A percentile compares a stretch with the other conserved stretches of the same genome.
Conservation (phyloP, 306 rosid genomes). For the Gynostemma pentaphyllum region DNA sequence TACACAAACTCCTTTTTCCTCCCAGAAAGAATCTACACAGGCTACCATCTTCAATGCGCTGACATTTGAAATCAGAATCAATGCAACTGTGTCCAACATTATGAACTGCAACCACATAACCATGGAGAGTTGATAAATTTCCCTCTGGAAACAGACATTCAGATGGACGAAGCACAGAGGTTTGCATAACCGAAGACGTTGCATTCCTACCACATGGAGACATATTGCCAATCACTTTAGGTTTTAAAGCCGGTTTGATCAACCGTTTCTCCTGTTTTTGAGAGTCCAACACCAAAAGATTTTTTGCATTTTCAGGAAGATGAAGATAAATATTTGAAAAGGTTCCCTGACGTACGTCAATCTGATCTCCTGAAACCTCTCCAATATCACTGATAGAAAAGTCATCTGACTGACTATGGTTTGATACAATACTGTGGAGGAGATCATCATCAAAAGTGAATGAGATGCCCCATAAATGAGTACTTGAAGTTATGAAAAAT, state of each 20-base stretch:
- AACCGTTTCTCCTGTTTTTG: constrained; percentile 20
- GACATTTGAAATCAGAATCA: constrained; percentile 24
- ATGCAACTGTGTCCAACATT: constrained; percentile 22
- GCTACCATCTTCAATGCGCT: constrained; percentile 23
- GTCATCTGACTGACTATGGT: constrained; percentile 18
- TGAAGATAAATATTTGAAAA: constrained; percentile 55
- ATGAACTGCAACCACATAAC: constrained; percentile 48
- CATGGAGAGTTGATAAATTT: constrained; percentile 43
- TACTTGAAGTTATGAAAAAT: constrained; percentile 33
- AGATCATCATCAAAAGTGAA: constrained; percentile 36
- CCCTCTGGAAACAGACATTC: constrained; percentile 60
- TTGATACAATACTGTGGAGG: constrained; percentile 17
- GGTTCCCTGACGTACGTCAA: constrained; percentile 14
- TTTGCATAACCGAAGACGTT: neutral
- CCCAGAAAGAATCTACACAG: constrained; percentile 26
- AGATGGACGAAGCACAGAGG: constrained; percentile 16
- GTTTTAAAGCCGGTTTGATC: constrained; percentile 22
- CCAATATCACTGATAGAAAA: constrained; percentile 17
- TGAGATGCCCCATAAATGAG: constrained; percentile 55
- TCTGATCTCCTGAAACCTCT: constrained; percentile 21
- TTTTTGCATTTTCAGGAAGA: constrained; percentile 35
- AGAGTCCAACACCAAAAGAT: constrained; percentile 21
- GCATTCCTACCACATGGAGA: constrained; percentile 15
- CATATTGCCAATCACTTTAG: constrained; percentile 19
- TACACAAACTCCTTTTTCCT: constrained; percentile 40